Evolutionary conservation across 495 filamentous ascomycete species (phyloP).

Genomic region (Tetracladium setigerum): DNA sequence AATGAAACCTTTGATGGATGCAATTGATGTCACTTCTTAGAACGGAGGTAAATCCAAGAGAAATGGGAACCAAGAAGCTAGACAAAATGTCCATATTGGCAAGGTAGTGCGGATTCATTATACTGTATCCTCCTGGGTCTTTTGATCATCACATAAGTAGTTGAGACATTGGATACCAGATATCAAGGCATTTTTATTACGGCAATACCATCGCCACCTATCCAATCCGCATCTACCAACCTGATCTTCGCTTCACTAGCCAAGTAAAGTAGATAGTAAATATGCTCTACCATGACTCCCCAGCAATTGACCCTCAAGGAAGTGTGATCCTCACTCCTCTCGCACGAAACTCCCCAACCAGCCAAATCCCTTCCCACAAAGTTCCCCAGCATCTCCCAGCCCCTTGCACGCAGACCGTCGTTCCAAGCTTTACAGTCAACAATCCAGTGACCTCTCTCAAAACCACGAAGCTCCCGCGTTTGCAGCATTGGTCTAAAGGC

Average conservation of each 20-base stretch:
- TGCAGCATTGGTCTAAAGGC: conserved; percentile 46
- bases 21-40: too few relatives aligned
- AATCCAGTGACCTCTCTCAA: conserved; percentile 66
- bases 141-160: neutral
- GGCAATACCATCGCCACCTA: conserved; percentile 43
- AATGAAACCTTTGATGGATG: too few relatives aligned
- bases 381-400: conserved; percentile 55
- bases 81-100: too few relatives aligned
- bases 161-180: neutral
- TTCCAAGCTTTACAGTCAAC: conserved; percentile 43
- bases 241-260: conserved; percentile 50
- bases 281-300: conserved; percentile 52
- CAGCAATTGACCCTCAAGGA: conserved; percentile 56
- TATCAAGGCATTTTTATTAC: conserved; percentile 33
- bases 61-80: too few relatives aligned
- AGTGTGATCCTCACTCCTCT: conserved; percentile 27
- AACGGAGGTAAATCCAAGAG: too few relatives aligned
- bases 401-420: conserved; percentile 29
- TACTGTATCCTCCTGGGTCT: too few relatives aligned
- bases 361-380: conserved; percentile 50
- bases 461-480: conserved; percentile 38
- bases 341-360: conserved; percentile 58
- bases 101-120: too few relatives aligned
- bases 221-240: conserved; percentile 47
- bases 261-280: conserved; percentile 59